phyloP scores from a whole-genome alignment of 2,329 filamentous ascomycete genomes.

The Aspergillus fijiensis region DNA sequence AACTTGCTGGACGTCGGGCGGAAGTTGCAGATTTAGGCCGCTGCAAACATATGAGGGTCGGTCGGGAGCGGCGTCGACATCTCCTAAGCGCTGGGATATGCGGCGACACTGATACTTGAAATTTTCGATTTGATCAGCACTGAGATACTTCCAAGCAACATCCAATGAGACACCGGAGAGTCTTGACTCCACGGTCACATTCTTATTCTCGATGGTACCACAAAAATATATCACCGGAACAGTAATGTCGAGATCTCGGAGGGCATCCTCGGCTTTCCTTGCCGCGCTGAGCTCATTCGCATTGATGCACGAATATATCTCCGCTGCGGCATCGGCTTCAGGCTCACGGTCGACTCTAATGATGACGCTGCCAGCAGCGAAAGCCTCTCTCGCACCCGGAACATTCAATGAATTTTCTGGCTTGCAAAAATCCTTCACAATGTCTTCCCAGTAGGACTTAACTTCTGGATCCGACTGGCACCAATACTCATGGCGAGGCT shows the following conservation, averaged over 20 bases:
- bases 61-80: constrained; percentile 25
- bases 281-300: constrained; percentile 39
- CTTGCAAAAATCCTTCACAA: constrained; percentile 33
- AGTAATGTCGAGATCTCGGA: constrained; percentile 33
- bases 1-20: constrained; percentile 22
- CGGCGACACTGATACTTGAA: constrained; percentile 40
- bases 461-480: constrained; percentile 30
- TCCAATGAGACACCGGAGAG: constrained; percentile 43
- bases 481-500: constrained; percentile 35
- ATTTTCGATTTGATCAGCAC: constrained; percentile 30
- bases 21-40: constrained; percentile 32
- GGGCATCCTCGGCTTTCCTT: constrained; percentile 33
- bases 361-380: constrained; percentile 38
- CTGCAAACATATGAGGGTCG: constrained; percentile 37
- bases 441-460: constrained; percentile 37
- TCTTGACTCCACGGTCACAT: constrained; percentile 42
- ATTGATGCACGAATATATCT: constrained; percentile 35
- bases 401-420: constrained; percentile 34
- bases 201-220: constrained; percentile 39
- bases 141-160: constrained; percentile 40
- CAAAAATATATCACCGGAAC: constrained; percentile 41
- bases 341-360: constrained; percentile 37
- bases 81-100: constrained; percentile 31
- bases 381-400: constrained; percentile 33
- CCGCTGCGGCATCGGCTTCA: constrained; percentile 26